Conservation (phyloP, 2,329 filamentous ascomycete genomes). For the Ophiocordyceps camponoti-saundersi region DNA sequence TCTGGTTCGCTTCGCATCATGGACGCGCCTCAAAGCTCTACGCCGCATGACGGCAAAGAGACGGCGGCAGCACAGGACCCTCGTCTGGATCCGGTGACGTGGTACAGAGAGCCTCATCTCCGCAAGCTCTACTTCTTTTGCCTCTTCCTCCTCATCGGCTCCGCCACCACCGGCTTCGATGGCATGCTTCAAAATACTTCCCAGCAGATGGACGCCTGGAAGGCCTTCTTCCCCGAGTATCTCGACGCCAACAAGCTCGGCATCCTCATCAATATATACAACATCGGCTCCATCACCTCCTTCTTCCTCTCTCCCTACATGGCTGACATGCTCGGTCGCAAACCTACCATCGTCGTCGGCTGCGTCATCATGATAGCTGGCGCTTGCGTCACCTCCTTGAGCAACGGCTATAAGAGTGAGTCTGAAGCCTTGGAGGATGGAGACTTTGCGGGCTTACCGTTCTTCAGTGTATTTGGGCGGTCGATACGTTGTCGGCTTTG, state of each 20-base stretch:
- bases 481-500: slow-evolving; percentile 37
- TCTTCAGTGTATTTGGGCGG: slow-evolving; percentile 20
- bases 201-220: slow-evolving; percentile 38
- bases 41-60: slow-evolving; percentile 16
- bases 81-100: slow-evolving; percentile 35
- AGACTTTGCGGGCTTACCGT: background rate
- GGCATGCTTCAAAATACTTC: slow-evolving; percentile 43
- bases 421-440: slow-evolving; percentile 1
- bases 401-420: slow-evolving; percentile 25
- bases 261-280: slow-evolving; percentile 34
- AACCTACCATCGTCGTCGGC: slow-evolving; percentile 23
- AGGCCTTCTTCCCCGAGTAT: slow-evolving; percentile 27
- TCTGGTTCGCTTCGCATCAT: background rate
- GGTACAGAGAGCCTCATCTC: slow-evolving; percentile 38
- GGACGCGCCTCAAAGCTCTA: background rate
- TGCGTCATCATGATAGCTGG: slow-evolving; percentile 29
- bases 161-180: slow-evolving; percentile 45
- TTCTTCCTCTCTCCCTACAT: slow-evolving; percentile 29
- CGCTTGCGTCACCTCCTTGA: slow-evolving; percentile 21
- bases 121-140: slow-evolving; percentile 36
- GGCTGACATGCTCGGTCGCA: slow-evolving; percentile 25
- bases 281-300: slow-evolving; percentile 29
- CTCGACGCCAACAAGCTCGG: slow-evolving; percentile 24
- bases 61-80: slow-evolving; percentile 21
- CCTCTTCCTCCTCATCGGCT: slow-evolving; percentile 38